phyloP scores from a whole-genome alignment of 2,329 filamentous ascomycete species.

The Diaporthe sp. region DNA sequence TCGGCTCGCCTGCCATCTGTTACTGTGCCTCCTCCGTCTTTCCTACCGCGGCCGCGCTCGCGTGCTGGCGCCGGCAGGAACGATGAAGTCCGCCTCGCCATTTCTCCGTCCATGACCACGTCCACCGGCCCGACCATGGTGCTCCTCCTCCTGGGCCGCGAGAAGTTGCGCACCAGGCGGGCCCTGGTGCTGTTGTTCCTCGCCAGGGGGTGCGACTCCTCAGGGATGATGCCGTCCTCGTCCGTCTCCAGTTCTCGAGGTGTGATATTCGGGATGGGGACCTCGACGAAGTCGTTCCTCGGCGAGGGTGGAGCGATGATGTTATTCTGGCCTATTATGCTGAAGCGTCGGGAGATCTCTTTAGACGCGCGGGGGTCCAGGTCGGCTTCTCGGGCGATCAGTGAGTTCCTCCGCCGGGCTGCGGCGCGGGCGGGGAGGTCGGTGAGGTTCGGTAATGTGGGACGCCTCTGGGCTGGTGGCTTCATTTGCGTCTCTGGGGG shows the following conservation, averaged over 20 bases:
- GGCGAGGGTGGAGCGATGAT: background rate
- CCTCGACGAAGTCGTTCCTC: slow-evolving; percentile 3
- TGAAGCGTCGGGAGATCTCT: slow-evolving; percentile 8
- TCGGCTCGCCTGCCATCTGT: background rate
- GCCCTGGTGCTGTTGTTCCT: background rate
- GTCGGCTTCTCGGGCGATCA: slow-evolving; percentile 24
- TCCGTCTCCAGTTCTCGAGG: background rate
- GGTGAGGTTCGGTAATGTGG: background rate
- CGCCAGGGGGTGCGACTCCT: background rate
- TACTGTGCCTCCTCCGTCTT: background rate
- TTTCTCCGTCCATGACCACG: background rate
- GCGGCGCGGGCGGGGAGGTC: slow-evolving; percentile 25
- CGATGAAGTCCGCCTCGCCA: background rate
- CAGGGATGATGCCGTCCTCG: background rate
- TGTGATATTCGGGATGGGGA: background rate
- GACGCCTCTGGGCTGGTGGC: background rate
- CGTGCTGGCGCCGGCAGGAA: background rate
- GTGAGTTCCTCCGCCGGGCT: slow-evolving; percentile 27
- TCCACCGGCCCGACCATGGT: slow-evolving; percentile 10
- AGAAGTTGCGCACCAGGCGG: slow-evolving; percentile 23
- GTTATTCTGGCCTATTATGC: background rate
- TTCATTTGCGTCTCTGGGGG: background rate
- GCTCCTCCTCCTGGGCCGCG: slow-evolving; percentile 7
- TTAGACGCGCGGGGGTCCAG: background rate
- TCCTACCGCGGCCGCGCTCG: background rate